These are phyloP conservation scores for Mycena vulgaris DNA, from an alignment of 768 basidiomycete genomes.

Conservation along the genomic window DNA sequence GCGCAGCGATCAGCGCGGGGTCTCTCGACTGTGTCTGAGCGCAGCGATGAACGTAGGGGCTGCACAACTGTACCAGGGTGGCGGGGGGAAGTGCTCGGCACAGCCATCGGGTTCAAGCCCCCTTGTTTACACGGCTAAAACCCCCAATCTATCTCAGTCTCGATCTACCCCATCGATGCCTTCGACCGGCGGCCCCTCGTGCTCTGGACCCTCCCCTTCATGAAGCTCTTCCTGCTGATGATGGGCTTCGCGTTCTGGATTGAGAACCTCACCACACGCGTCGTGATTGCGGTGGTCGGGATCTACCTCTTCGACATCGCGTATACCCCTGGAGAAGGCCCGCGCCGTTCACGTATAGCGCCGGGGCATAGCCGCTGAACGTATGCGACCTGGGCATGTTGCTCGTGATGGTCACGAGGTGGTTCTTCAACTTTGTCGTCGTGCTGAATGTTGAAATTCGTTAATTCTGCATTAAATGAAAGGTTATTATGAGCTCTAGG, in stretches of 20 bases:
- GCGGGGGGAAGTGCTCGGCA: too few relatives aligned
- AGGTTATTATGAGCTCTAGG: too few relatives aligned
- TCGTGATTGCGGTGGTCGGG: slow-evolving; percentile 27
- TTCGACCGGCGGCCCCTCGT: slow-evolving; percentile 74
- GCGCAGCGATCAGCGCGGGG: too few relatives aligned
- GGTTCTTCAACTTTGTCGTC: slow-evolving; percentile 77
- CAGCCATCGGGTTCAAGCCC: too few relatives aligned
- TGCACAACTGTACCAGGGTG: too few relatives aligned
- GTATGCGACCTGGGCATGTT: slow-evolving; percentile 81
- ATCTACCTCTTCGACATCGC: slow-evolving; percentile 67
- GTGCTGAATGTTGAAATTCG: too few relatives aligned
- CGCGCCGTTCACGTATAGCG: slow-evolving; percentile 73
- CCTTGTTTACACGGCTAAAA: too few relatives aligned
- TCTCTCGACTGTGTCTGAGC: too few relatives aligned
- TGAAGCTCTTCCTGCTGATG: slow-evolving; percentile 72
- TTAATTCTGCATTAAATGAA: too few relatives aligned
- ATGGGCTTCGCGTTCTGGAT: slow-evolving; percentile 71
- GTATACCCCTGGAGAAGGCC: slow-evolving; percentile 85
- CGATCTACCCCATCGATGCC: slow-evolving; percentile 70
- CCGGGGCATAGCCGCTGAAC: slow-evolving; percentile 71
- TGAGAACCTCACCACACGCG: slow-evolving; percentile 15
- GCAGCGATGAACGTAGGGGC: too few relatives aligned
- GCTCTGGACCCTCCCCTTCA: slow-evolving; percentile 74
- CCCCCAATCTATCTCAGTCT: slow-evolving; percentile 48
- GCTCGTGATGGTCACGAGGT: slow-evolving; percentile 73